Conservation (phyloP, 495 filamentous ascomycete genomes). For the Aspergillus egyptiacus region DNA sequence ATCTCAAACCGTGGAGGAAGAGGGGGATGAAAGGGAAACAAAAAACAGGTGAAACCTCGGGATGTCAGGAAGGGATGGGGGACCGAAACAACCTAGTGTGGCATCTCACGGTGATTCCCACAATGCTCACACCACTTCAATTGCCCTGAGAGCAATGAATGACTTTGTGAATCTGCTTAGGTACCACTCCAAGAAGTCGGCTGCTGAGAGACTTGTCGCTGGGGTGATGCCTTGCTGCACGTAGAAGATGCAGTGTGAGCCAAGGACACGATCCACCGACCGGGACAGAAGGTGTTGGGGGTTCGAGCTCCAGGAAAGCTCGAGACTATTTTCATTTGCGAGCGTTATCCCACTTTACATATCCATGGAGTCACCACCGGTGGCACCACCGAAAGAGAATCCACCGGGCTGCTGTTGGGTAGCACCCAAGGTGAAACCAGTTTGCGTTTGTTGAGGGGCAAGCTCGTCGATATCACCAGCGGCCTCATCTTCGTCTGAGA, state of each 20-base stretch:
- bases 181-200: constrained; percentile 10
- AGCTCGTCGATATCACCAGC: constrained; percentile 67
- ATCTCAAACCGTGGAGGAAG: constrained; percentile 23
- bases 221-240: not conserved
- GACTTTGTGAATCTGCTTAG: not conserved
- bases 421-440: constrained; percentile 80
- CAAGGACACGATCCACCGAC: constrained; percentile 6
- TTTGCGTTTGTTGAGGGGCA: constrained; percentile 61
- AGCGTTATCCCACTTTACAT: constrained; percentile 60
- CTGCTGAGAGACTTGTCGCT: not conserved
- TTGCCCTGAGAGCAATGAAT: not conserved
- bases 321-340: constrained; percentile 2
- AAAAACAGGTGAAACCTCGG: constrained; percentile 17
- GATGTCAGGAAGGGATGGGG: constrained; percentile 12
- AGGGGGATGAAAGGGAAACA: constrained; percentile 11
- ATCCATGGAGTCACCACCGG: constrained; percentile 91
- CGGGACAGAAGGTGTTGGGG: constrained; percentile 9
- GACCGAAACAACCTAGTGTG: constrained; percentile 8
- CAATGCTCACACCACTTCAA: not conserved
- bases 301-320: constrained; percentile 12
- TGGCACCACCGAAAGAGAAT: constrained; percentile 71
- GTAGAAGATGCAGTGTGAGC: constrained; percentile 1
- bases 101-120: constrained; percentile 1
- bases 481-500: constrained; percentile 94
- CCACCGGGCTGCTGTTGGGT: constrained; percentile 66